Conservation (phyloP, 1,284 basidiomycete genomes). For the Papiliotrema fonsecae region DNA sequence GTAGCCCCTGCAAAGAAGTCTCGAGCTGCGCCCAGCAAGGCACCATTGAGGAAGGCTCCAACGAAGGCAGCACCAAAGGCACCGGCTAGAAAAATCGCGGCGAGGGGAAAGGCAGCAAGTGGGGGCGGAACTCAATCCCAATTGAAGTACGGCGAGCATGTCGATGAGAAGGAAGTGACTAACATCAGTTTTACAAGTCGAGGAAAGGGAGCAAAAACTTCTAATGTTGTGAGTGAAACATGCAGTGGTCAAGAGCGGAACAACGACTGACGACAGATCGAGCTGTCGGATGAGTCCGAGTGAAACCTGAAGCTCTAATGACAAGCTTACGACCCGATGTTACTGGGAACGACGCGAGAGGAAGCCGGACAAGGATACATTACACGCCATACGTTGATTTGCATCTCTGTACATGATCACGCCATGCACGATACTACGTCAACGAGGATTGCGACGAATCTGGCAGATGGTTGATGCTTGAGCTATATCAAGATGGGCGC, state of each 20-base stretch:
- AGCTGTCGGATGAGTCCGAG: slow-evolving; percentile 4
- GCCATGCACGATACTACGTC: no score
- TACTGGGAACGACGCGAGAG: no score
- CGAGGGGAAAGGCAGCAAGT: slow-evolving; percentile 12
- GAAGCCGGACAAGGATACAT: no score
- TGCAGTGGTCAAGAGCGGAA: no score
- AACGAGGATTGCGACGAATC: no score
- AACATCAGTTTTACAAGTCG: slow-evolving; percentile 4
- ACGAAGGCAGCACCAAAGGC: slow-evolving; percentile 48
- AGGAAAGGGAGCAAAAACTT: slow-evolving; percentile 12
- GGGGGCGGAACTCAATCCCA: slow-evolving; percentile 53
- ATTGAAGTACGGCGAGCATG: slow-evolving; percentile 44
- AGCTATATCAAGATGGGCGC: no score
- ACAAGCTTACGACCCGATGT: no score
- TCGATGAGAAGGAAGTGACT: background rate
- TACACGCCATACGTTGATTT: no score
- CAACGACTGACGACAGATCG: slow-evolving; percentile 3
- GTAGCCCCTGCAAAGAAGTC: slow-evolving; percentile 55
- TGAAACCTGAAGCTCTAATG: no score
- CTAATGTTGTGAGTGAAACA: slow-evolving; percentile 11
- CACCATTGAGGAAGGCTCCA: slow-evolving; percentile 43
- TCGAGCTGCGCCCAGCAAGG: slow-evolving; percentile 58
- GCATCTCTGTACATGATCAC: no score
- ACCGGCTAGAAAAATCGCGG: slow-evolving; percentile 55
- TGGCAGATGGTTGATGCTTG: no score